Conservation (phyloP, 2,329 filamentous ascomycete genomes). For the Teratosphaeria zuluensis region DNA sequence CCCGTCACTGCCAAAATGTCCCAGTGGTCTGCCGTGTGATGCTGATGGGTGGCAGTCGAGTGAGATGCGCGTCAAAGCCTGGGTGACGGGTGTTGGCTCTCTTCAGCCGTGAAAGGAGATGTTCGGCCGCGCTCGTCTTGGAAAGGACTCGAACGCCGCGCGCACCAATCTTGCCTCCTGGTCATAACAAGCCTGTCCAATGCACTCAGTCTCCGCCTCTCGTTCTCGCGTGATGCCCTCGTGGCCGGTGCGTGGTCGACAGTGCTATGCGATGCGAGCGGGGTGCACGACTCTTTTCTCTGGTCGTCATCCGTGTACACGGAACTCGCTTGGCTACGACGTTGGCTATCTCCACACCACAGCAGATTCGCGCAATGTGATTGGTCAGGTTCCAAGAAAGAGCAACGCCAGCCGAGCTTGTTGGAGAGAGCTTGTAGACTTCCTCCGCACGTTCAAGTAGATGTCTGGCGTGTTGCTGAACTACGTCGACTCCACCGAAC, state of each 20-base stretch:
- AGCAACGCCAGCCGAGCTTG: neutral
- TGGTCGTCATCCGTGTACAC: neutral
- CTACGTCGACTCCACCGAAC: neutral
- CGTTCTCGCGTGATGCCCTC: neutral
- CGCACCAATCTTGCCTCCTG: neutral
- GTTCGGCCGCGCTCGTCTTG: neutral
- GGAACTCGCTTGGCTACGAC: neutral
- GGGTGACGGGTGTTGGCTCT: neutral
- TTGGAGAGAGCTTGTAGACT: neutral
- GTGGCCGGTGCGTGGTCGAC: neutral
- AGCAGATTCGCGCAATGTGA: neutral
- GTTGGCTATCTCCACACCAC: neutral
- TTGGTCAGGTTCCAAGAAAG: neutral
- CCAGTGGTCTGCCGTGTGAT: neutral
- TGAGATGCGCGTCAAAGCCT: neutral
- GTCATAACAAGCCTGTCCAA: neutral
- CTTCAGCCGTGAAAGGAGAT: slow-evolving; percentile 1
- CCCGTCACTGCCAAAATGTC: neutral
- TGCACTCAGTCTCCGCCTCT: neutral
- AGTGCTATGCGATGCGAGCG: neutral
- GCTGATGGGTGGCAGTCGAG: neutral
- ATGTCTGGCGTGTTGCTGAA: neutral
- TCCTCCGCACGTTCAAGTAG: neutral
- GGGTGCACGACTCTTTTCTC: neutral
- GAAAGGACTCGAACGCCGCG: neutral